Evolutionary conservation across 1,284 basidiomycete species (phyloP).

Genomic region (Ganoderma multipileum): DNA sequence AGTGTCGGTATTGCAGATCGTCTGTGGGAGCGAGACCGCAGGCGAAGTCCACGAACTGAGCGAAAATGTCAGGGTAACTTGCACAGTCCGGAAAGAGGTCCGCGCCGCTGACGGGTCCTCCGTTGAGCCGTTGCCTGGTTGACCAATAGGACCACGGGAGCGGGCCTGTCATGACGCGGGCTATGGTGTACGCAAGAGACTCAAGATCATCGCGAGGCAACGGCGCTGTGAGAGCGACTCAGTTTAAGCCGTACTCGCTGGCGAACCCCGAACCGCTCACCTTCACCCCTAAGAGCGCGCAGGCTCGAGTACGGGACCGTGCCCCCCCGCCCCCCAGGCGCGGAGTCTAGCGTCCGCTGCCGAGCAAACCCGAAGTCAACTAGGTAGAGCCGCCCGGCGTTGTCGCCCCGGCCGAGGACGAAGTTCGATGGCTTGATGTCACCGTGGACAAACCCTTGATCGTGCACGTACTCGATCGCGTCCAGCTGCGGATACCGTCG

Average conservation of each 20-base stretch:
- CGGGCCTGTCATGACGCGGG: background rate
- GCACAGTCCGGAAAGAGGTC: background rate
- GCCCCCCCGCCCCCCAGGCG: background rate
- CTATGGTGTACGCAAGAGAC: background rate
- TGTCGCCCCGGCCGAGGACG: background rate
- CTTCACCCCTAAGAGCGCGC: background rate
- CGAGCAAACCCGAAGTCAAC: background rate
- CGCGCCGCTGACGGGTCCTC: background rate
- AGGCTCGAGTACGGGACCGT: background rate
- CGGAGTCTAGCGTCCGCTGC: background rate
- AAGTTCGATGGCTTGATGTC: background rate
- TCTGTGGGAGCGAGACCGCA: background rate
- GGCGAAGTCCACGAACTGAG: background rate
- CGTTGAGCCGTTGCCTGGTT: background rate
- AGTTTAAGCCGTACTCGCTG: background rate
- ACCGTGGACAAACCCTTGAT: background rate
- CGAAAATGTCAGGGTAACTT: background rate
- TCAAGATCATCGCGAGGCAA: background rate
- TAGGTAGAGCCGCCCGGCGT: background rate
- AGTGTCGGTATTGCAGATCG: background rate
- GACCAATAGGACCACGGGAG: background rate
- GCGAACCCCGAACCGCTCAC: background rate
- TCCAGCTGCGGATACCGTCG: background rate
- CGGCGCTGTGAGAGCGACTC: background rate
- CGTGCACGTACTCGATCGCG: background rate